A percentile compares a stretch with the other conserved stretches of the same genome.
Conservation (phyloP, 495 filamentous ascomycete genomes). For the Penicillium roqueforti region DNA sequence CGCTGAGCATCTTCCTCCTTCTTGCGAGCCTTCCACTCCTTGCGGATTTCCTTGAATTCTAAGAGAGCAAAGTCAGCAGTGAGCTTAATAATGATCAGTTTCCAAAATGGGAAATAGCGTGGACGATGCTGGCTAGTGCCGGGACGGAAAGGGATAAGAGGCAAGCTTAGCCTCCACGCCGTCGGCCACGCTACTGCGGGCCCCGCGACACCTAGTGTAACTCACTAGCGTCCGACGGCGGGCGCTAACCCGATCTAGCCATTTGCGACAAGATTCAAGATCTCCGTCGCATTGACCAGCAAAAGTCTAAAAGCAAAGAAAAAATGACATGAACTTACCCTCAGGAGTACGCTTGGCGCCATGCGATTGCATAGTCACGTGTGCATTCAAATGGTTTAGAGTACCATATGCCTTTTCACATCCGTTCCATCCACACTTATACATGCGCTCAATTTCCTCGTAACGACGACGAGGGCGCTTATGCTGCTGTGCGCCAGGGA, state of each 20-base stretch:
- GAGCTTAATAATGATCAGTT: background rate
- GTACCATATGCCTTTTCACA: conserved; percentile 98
- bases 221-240: conserved; percentile 40
- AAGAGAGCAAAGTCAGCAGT: conserved; percentile 15
- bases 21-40: conserved; percentile 98
- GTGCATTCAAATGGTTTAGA: conserved; percentile 92
- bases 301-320: conserved; percentile 4
- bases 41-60: conserved; percentile 99
- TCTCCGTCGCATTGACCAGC: conserved; percentile 3
- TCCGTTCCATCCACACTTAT: conserved; percentile 97
- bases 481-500: conserved; percentile 94
- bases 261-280: conserved; percentile 30
- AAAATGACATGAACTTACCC: conserved; percentile 58
- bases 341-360: conserved; percentile 90
- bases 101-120: background rate
- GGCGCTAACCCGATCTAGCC: conserved; percentile 35
- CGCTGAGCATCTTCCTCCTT: conserved; percentile 93
- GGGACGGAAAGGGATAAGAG: conserved; percentile 17
- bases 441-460: conserved; percentile 99
- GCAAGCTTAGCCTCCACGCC: conserved; percentile 36
- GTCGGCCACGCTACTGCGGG: conserved; percentile 45
- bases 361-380: conserved; percentile 97
- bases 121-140: background rate
- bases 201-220: conserved; percentile 48
- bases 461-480: conserved; percentile 92